A percentile compares a stretch with the other conserved stretches of the same genome.
Evolutionary conservation across 768 basidiomycete genomes (phyloP).

Genomic region (Dioszegia hungarica): DNA sequence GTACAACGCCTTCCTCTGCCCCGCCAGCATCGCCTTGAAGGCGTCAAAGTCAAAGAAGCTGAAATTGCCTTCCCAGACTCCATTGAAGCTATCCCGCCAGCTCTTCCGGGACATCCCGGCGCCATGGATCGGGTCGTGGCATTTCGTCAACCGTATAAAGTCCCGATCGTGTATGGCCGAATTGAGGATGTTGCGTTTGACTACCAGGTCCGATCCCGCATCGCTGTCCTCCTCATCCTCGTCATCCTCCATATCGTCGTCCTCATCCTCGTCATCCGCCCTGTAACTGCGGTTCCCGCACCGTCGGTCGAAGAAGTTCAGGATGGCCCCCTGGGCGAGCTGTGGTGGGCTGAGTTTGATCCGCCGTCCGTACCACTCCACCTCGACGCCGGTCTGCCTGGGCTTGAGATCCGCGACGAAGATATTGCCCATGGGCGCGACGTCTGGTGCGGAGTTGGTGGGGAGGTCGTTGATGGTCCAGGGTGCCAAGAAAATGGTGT

Average conservation of each 20-base stretch:
- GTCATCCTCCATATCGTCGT: slow-evolving; percentile 2
- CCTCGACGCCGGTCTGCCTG: slow-evolving; percentile 25
- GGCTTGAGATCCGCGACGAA: slow-evolving; percentile 45
- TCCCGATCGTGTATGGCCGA: slow-evolving; percentile 48
- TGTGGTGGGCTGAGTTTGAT: slow-evolving; percentile 47
- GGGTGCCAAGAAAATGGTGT: slow-evolving; percentile 48
- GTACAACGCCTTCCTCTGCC: slow-evolving; percentile 63
- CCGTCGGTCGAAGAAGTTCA: slow-evolving; percentile 44
- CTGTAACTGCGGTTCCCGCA: not conserved
- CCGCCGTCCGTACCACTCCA: slow-evolving; percentile 45
- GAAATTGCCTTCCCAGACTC: slow-evolving; percentile 47
- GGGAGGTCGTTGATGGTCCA: slow-evolving; percentile 49
- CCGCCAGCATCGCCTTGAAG: slow-evolving; percentile 54
- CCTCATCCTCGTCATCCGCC: not conserved
- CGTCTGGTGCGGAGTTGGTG: slow-evolving; percentile 3
- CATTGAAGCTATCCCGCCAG: slow-evolving; percentile 38
- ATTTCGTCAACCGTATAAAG: slow-evolving; percentile 40
- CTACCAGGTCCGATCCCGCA: slow-evolving; percentile 12
- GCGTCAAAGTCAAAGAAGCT: slow-evolving; percentile 73
- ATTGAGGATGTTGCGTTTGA: slow-evolving; percentile 12
- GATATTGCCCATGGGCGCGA: slow-evolving; percentile 10
- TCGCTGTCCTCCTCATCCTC: slow-evolving; percentile 4
- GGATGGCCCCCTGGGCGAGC: slow-evolving; percentile 49
- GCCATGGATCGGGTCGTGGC: slow-evolving; percentile 45
- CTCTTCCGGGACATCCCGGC: slow-evolving; percentile 32